phyloP scores from a whole-genome alignment of 2,329 filamentous ascomycete species.

The Whalleya microplaca region DNA sequence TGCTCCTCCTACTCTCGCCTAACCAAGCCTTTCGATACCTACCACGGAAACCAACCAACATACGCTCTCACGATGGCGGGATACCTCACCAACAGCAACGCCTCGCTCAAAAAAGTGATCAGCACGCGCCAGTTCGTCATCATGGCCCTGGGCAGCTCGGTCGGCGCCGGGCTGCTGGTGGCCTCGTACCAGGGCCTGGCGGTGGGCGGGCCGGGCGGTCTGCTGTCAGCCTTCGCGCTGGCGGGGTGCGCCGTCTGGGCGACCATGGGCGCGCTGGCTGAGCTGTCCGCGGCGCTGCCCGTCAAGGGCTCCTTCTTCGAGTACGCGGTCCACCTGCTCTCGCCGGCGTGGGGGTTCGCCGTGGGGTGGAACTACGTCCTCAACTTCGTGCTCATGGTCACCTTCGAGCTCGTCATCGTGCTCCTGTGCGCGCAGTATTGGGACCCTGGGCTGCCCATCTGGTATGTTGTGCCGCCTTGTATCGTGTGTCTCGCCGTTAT shows the following conservation, averaged over 20 bases:
- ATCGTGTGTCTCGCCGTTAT: slow-evolving; percentile 45
- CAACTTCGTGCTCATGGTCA: slow-evolving; percentile 42
- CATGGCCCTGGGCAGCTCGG: slow-evolving; percentile 42
- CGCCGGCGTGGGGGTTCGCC: slow-evolving; percentile 43
- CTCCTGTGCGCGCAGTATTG: slow-evolving; percentile 37
- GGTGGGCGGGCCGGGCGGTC: slow-evolving; percentile 36
- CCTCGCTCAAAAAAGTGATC: slow-evolving; percentile 34
- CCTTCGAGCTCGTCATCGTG: slow-evolving; percentile 44
- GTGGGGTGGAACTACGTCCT: slow-evolving; percentile 47
- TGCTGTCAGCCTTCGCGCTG: slow-evolving; percentile 39
- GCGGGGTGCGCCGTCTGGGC: slow-evolving; percentile 39
- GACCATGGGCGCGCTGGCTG: slow-evolving; percentile 33
- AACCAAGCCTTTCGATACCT: too few relatives aligned
- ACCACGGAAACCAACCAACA: too few relatives aligned
- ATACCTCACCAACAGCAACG: neutral
- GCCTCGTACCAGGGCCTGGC: slow-evolving; percentile 38
- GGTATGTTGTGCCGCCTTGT: slow-evolving; percentile 43
- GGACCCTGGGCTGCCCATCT: slow-evolving; percentile 28
- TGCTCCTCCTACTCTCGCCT: too few relatives aligned
- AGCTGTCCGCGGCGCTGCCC: slow-evolving; percentile 37
- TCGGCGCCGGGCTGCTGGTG: slow-evolving; percentile 43
- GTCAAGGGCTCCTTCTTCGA: slow-evolving; percentile 44
- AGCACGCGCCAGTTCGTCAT: slow-evolving; percentile 41
- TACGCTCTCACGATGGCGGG: too few relatives aligned
- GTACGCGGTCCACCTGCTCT: slow-evolving; percentile 43